These are phyloP conservation scores for Hypomyces rosellus DNA, from an alignment of 2,329 filamentous ascomycete species.

Conservation along the genomic window DNA sequence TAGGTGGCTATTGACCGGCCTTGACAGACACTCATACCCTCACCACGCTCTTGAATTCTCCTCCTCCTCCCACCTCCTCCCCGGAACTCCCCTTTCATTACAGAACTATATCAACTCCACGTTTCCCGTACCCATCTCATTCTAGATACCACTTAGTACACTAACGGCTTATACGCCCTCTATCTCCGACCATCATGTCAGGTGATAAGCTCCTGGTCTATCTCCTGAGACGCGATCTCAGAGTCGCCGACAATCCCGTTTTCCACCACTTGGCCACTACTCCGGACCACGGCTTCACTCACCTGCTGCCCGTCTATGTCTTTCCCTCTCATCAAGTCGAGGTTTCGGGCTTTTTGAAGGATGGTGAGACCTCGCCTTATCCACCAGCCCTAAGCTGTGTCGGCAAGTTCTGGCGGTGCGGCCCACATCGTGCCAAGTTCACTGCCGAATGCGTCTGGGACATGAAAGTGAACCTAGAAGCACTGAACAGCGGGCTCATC, in stretches of 20 bases:
- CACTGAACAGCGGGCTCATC: slow-evolving; percentile 52
- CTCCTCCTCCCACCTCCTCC: no score
- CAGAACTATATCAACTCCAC: neutral
- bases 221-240: slow-evolving; percentile 65
- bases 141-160: neutral
- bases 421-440: slow-evolving; percentile 65
- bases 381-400: slow-evolving; percentile 60
- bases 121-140: neutral
- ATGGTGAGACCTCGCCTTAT: slow-evolving; percentile 54
- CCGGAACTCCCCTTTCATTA: neutral
- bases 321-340: slow-evolving; percentile 67
- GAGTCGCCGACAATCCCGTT: slow-evolving; percentile 68
- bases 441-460: slow-evolving; percentile 68
- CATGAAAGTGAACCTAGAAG: slow-evolving; percentile 56
- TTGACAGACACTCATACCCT: no score
- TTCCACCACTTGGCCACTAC: slow-evolving; percentile 50
- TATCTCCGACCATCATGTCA: slow-evolving; percentile 22
- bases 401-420: slow-evolving; percentile 66
- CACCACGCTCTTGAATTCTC: no score
- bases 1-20: no score
- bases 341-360: slow-evolving; percentile 63
- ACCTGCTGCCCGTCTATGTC: slow-evolving; percentile 65
- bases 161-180: neutral
- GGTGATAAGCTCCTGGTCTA: slow-evolving; percentile 57
- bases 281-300: slow-evolving; percentile 52